Evolutionary conservation across 2,329 filamentous ascomycete species (phyloP), one percentile per base, ranked within the genome.

Genomic region (Aspergillus awamori): DNA sequence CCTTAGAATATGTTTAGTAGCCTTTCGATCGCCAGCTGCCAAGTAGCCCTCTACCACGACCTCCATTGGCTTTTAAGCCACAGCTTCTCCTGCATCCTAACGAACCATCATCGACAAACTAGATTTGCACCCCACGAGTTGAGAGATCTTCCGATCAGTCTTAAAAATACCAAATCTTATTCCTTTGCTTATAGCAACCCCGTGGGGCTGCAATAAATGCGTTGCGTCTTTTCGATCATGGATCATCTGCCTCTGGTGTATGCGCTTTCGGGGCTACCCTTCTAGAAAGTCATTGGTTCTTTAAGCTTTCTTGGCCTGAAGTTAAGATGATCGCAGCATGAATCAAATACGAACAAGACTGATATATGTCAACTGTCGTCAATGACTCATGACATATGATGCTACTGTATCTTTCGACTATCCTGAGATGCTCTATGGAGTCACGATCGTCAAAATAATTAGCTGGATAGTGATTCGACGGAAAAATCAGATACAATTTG

Each of bases 341-440:
- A 13, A 41, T 71, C 67, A 24, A 73, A 53, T 15, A 73, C 74
- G 13, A 77, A 65, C 52, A 62, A 69, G 51, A 75, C 67, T 2
- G 72, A 69, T 20, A 72, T 10, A 8, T 30, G 4, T 30, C 28
- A 11, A 30, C 11, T 4, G 4, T 30, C 11, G 28, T 30, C 28
- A 30, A 30, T 10, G 8, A 11, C 10, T 30, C 4, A 0, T 30
- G 20, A 20, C 20, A 20, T 20, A 20, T 5, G 28, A 30, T 10
- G 8, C 28, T 30, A 4, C 28, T 11, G 28, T 30, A 30, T 67
- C 66, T 59, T 74, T 76, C 13, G 63, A 70, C 1, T 72, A 70
- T 53, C 72, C 65, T 4, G 75, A 55, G 17, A 75, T 65, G 1
- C 72, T 72, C 45, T 65, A 63, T 28, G 61, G 43, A 30, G 67